phyloP scores from a whole-genome alignment of 768 basidiomycete genomes.

The Suillus bovinus region DNA sequence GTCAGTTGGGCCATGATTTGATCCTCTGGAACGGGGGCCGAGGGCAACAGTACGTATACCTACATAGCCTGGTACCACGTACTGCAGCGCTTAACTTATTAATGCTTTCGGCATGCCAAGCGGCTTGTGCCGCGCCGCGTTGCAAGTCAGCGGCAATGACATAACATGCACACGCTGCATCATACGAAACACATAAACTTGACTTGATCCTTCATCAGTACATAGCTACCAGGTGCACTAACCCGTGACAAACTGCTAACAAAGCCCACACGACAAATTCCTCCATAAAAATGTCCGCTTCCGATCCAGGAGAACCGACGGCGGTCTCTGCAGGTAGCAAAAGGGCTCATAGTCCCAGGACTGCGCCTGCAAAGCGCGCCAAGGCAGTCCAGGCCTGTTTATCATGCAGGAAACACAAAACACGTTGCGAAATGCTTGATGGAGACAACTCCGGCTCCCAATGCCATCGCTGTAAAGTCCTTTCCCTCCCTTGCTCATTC shows the following conservation, averaged over 20 bases:
- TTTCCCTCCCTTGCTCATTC: conserved; percentile 47
- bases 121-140: background rate
- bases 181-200: background rate
- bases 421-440: conserved; percentile 52
- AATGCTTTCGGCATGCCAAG: background rate
- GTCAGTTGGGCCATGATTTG: no score
- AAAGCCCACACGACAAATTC: no score
- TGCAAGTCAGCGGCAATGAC: conserved; percentile 3
- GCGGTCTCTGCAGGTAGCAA: conserved; percentile 22
- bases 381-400: conserved; percentile 47
- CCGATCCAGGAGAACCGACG: conserved; percentile 20
- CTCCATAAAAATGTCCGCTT: conserved; percentile 15
- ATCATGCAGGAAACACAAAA: conserved; percentile 49
- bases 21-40: no score
- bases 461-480: conserved; percentile 53
- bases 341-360: conserved; percentile 33
- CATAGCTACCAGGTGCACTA: background rate
- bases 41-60: no score
- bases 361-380: conserved; percentile 36
- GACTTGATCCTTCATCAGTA: conserved; percentile 2
- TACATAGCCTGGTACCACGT: no score
- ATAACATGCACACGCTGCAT: background rate
- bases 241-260: background rate
- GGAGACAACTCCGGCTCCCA: conserved; percentile 36
- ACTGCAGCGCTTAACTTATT: no score